Evolutionary conservation across 2,329 filamentous ascomycete species (phyloP).

Genomic region (Venturiaceae sp.): DNA sequence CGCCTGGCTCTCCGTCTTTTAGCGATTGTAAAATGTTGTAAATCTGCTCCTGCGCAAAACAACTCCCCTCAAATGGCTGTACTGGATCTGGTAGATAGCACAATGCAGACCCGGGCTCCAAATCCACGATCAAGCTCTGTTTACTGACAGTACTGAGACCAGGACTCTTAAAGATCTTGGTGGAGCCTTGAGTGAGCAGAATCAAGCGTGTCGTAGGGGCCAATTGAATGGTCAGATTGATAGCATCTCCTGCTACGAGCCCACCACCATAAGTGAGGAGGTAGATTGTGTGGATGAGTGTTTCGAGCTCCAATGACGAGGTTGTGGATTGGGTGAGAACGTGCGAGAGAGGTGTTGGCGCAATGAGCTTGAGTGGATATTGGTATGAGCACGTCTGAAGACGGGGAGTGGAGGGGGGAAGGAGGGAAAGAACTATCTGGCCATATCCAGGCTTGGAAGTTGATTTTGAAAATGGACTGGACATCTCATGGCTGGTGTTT

Average conservation of each 20-base stretch:
- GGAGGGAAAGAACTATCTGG: conserved; percentile 59
- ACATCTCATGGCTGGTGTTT: conserved; percentile 14
- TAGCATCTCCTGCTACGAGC: conserved; percentile 76
- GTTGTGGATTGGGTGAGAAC: conserved; percentile 20
- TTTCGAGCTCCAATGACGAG: conserved; percentile 11
- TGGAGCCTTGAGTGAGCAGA: conserved; percentile 62
- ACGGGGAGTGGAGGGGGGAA: conserved; percentile 62
- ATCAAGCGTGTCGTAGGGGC: conserved; percentile 55
- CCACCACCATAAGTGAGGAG: conserved; percentile 92
- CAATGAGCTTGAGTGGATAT: conserved; percentile 90
- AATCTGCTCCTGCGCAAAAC: conserved; percentile 75
- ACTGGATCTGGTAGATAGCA: conserved; percentile 80
- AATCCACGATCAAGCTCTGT: conserved; percentile 38
- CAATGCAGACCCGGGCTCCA: conserved; percentile 41
- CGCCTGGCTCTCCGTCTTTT: not conserved
- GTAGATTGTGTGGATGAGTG: conserved; percentile 62
- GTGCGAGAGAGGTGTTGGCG: conserved; percentile 59
- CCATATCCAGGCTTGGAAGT: conserved; percentile 70
- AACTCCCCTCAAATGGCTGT: conserved; percentile 76
- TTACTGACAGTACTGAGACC: conserved; percentile 33
- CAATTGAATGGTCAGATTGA: conserved; percentile 63
- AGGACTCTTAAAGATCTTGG: conserved; percentile 85
- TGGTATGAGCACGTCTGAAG: conserved; percentile 74
- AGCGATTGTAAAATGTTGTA: conserved; percentile 42
- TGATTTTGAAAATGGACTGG: conserved; percentile 68